phyloP scores from a whole-genome alignment of 1,284 basidiomycete genomes.

The Ganoderma lucidum region DNA sequence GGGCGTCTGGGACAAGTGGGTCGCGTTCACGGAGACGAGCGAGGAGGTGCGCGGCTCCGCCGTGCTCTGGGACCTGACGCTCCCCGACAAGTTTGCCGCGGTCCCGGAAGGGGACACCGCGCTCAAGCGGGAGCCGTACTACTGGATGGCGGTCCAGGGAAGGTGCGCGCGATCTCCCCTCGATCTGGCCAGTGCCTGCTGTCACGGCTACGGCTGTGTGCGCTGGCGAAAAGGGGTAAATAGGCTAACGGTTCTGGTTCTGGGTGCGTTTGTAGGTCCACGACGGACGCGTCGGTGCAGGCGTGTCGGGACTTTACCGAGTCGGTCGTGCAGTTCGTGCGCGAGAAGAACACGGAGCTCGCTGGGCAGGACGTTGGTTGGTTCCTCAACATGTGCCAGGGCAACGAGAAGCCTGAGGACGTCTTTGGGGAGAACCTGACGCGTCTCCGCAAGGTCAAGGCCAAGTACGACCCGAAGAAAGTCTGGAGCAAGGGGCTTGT shows the following conservation, averaged over 20 bases:
- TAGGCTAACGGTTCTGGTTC: background rate
- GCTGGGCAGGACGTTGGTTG: constrained; percentile 31
- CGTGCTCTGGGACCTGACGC: constrained; percentile 36
- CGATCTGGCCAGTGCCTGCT: background rate
- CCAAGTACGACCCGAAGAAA: constrained; percentile 45
- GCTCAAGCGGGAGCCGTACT: constrained; percentile 33
- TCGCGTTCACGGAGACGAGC: constrained; percentile 35
- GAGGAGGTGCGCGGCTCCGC: constrained; percentile 31
- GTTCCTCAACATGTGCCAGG: constrained; percentile 34
- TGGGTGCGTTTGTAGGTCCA: constrained; percentile 16
- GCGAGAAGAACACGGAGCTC: constrained; percentile 32
- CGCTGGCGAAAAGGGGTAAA: background rate
- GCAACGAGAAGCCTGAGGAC: constrained; percentile 36
- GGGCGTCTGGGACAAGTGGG: constrained; percentile 34
- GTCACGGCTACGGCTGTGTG: background rate
- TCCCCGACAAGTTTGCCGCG: constrained; percentile 26
- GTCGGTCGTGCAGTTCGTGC: constrained; percentile 28
- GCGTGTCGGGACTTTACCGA: constrained; percentile 21
- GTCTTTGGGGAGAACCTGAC: constrained; percentile 43
- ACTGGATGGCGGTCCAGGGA: constrained; percentile 35
- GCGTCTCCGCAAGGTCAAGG: constrained; percentile 41
- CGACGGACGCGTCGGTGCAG: constrained; percentile 27
- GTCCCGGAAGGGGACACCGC: constrained; percentile 31
- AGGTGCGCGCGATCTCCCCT: constrained; percentile 25
- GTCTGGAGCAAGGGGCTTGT: constrained; percentile 42